phyloP scores from a whole-genome alignment of 305 asterid species.

The Rubia occidens region DNA sequence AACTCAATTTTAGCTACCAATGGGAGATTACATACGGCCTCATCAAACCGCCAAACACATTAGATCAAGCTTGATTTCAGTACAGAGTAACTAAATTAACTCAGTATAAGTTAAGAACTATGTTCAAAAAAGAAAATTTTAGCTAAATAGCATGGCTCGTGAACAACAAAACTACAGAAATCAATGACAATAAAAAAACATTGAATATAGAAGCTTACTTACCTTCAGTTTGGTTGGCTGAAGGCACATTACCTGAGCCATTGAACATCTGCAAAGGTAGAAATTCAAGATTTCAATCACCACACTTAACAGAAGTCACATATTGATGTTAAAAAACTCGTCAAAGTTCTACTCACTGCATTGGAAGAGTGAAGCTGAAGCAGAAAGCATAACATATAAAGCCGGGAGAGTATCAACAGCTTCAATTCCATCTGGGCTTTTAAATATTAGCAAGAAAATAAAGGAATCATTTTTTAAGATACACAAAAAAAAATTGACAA shows the following conservation, averaged over 20 bases:
- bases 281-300: neutral
- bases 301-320: neutral
- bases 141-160: neutral
- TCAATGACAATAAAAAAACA: neutral
- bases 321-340: neutral
- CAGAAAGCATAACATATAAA: slow-evolving; percentile 11
- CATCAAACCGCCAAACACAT: neutral
- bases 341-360: slow-evolving; percentile 15
- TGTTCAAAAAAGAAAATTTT: neutral
- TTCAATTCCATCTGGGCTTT: slow-evolving; percentile 18
- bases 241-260: slow-evolving; percentile 8
- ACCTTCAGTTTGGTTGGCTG: slow-evolving; percentile 16
- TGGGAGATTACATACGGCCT: neutral
- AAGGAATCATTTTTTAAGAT: neutral
- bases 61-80: slow-evolving; percentile 2
- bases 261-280: slow-evolving; percentile 14
- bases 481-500: neutral
- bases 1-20: neutral
- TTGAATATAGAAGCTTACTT: neutral
- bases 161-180: slow-evolving; percentile 1
- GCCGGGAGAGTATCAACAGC: slow-evolving; percentile 5
- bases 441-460: neutral
- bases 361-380: slow-evolving; percentile 19
- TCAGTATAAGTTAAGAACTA: neutral
- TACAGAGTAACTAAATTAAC: neutral